Base-by-base conservation (phyloP, 257 asterid species). In the Echites panduratus region DNA sequence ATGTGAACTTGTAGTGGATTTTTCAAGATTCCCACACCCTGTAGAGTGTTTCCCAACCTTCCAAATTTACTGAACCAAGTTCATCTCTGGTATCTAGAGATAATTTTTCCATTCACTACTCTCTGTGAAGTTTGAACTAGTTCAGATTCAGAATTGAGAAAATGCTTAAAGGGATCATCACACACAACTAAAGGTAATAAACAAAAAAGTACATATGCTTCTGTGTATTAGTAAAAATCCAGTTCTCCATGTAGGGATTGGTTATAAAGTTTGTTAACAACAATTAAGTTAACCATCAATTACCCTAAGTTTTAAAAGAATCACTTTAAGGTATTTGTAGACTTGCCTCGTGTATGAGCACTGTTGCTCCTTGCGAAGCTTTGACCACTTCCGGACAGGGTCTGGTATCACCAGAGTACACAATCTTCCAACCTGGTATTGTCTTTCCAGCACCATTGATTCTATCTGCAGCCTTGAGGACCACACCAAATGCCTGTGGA, bases 391-490 rank as follows among this genome's bases (percentile, higher is more conserved):
- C 96, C 5, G 90, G 92, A 81, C 99, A 95, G 22, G 99, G 99
- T 80, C 99, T 76, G 66, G 99, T 95, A 81, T 95, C 99, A 5
- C 99, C 99, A 1, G 99, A 95, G 87, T 95, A 95, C 66, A 87
- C 99, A 54, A 95, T 74, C 79, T 92, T 91, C 98, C 99, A 95
- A 27, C 99, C 98, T 0, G 98, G 97, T 43, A 89, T 82, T 58
- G 77, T 84, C 71, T 90, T 91, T 32, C 97, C 95, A 0, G 70
- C 77, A 7, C 75, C 40, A 74, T 86, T 87, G 27, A 82, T 49
- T 85, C 95, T 86, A 65, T 77, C 76, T 5, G 91, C 69, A 4
- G 93, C 97, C 88, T 89, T 83, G 71, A 92, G 72, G 11, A 41
- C 84, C 1, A 89, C 89, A 24, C 99, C 98, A 76, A 74, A 90